Evolutionary conservation across 371 early-diverging fungal species (phyloP).

Genomic region (Saksenaea vasiformis): DNA sequence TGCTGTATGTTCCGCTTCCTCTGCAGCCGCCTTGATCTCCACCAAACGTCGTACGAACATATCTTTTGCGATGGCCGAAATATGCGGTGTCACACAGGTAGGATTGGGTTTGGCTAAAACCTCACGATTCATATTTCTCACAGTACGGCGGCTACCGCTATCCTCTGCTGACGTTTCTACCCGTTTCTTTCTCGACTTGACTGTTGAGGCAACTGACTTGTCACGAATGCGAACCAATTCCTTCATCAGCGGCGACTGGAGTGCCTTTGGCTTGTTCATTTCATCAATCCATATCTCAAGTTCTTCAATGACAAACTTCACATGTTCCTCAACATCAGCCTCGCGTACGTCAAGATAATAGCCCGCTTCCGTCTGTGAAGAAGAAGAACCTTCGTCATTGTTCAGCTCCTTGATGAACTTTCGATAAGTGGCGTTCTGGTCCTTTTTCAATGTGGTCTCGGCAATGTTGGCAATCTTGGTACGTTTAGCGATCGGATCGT

Average conservation of each 20-base stretch:
- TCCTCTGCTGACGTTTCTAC: slow-evolving; percentile 3
- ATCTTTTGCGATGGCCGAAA: slow-evolving; percentile 46
- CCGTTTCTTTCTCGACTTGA: not conserved
- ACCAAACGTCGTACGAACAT: slow-evolving; percentile 42
- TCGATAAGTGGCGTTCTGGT: slow-evolving; percentile 20
- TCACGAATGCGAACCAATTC: slow-evolving; percentile 11
- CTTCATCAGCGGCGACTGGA: slow-evolving; percentile 25
- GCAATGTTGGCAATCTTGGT: slow-evolving; percentile 44
- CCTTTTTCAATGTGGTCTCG: slow-evolving; percentile 16
- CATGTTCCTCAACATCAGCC: slow-evolving; percentile 25
- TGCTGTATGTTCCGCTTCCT: slow-evolving; percentile 8
- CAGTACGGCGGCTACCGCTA: not conserved
- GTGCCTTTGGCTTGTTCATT: slow-evolving; percentile 17
- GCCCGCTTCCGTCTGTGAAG: not conserved
- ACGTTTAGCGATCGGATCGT: slow-evolving; percentile 35
- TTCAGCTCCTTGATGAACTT: slow-evolving; percentile 25
- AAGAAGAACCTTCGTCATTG: slow-evolving; percentile 8
- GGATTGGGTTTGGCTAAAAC: slow-evolving; percentile 25
- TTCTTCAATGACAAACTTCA: slow-evolving; percentile 32
- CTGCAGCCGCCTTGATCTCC: slow-evolving; percentile 28
- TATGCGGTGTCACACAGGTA: slow-evolving; percentile 51
- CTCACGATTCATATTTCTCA: slow-evolving; percentile 11
- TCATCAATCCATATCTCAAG: slow-evolving; percentile 23
- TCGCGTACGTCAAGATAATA: slow-evolving; percentile 17
- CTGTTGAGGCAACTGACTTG: not conserved